Evolutionary conservation across 139 green algal genomes (phyloP).

Genomic region (Haematococcus lacustris): DNA sequence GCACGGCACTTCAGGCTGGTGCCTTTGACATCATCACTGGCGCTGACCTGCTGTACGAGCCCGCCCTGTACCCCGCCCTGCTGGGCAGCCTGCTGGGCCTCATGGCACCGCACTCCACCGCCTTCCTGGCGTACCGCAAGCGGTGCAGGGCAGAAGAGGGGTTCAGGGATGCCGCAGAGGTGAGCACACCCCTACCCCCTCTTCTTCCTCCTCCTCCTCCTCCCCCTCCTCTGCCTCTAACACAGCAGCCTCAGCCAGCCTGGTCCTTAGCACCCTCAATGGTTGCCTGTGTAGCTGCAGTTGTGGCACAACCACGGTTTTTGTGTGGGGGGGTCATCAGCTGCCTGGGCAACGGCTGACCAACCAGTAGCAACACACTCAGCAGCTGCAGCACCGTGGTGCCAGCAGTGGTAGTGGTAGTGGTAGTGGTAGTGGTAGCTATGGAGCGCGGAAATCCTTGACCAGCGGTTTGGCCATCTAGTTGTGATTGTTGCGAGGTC

Average conservation of each 20-base stretch:
- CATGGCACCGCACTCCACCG: conserved; percentile 19
- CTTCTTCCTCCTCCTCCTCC: not conserved
- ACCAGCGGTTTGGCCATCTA: no score
- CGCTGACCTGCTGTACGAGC: conserved; percentile 36
- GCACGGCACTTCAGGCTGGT: not conserved
- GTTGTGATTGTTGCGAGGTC: no score
- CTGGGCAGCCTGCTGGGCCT: conserved; percentile 17
- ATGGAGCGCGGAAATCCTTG: no score
- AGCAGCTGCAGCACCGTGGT: no score
- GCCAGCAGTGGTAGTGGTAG: no score
- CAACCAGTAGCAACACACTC: no score
- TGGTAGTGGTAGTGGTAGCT: no score
- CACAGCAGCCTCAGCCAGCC: no score
- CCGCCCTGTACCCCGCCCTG: conserved; percentile 7
- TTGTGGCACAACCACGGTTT: not conserved
- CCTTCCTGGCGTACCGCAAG: conserved; percentile 16
- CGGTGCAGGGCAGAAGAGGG: not conserved
- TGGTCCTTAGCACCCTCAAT: no score
- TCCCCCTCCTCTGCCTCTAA: not conserved
- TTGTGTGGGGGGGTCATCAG: no score
- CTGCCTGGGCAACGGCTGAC: no score
- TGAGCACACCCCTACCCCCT: not conserved
- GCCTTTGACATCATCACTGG: conserved; percentile 24
- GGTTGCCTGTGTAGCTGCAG: not conserved
- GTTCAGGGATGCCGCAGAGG: not conserved